phyloP scores from a whole-genome alignment of 768 basidiomycete genomes.

The Mycena epipterygia region DNA sequence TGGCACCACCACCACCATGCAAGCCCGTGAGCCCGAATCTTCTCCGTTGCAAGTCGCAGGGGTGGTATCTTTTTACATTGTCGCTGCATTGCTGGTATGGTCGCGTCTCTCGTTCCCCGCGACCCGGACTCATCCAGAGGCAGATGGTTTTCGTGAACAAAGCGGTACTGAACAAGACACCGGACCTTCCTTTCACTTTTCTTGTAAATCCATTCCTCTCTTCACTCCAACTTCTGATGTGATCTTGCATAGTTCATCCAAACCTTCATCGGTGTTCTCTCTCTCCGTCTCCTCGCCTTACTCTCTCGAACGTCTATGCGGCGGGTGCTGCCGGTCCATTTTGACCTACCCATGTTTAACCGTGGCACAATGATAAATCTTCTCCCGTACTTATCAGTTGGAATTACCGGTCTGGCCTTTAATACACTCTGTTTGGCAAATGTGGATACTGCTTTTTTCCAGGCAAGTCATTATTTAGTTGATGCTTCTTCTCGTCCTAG shows the following conservation, averaged over 20 bases:
- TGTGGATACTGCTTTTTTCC: constrained; percentile 32
- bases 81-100: constrained; percentile 64
- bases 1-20: constrained; percentile 15
- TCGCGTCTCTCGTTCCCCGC: constrained; percentile 23
- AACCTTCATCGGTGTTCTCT: constrained; percentile 59
- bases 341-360: constrained; percentile 57
- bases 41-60: constrained; percentile 53
- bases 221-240: constrained; percentile 23
- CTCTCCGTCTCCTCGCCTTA: constrained; percentile 56
- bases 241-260: constrained; percentile 54
- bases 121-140: background rate
- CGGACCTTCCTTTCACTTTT: constrained; percentile 62
- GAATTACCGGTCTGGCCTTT: constrained; percentile 65
- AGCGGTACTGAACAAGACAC: constrained; percentile 61
- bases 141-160: constrained; percentile 54
- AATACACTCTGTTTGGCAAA: constrained; percentile 64
- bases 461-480: constrained; percentile 2
- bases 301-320: constrained; percentile 36
- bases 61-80: constrained; percentile 69
- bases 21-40: constrained; percentile 31
- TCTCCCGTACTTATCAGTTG: constrained; percentile 56
- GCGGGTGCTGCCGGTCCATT: constrained; percentile 30
- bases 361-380: constrained; percentile 53
- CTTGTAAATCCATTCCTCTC: constrained; percentile 39
- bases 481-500: background rate